Evolutionary conservation across 2,329 filamentous ascomycete species (phyloP).

Genomic region (Blastomyces silverae): DNA sequence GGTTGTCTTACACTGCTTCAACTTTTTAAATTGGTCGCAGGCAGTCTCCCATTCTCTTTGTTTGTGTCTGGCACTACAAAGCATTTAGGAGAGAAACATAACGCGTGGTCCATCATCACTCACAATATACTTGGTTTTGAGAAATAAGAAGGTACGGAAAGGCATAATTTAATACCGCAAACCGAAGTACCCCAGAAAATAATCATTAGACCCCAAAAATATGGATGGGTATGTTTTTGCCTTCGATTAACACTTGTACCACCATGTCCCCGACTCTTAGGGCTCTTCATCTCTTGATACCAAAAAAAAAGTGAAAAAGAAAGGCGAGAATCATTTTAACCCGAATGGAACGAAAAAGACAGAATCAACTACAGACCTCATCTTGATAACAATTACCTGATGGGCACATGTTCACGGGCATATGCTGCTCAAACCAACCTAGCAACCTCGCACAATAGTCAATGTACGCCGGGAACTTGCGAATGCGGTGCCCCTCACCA

Average conservation of each 20-base stretch:
- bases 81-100: not conserved
- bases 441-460: conserved; percentile 7
- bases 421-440: conserved; percentile 5
- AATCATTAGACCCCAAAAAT: not conserved
- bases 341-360: not conserved
- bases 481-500: not conserved
- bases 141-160: not conserved
- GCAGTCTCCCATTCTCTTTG: no score
- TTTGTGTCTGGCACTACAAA: not conserved
- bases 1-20: no score
- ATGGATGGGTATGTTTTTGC: not conserved
- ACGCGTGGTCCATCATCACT: not conserved
- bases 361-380: not conserved
- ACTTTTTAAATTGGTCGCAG: no score
- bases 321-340: not conserved
- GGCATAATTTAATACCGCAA: not conserved
- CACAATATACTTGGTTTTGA: not conserved
- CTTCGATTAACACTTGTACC: not conserved
- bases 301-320: not conserved
- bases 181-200: not conserved
- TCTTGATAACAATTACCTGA: not conserved
- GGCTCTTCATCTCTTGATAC: not conserved
- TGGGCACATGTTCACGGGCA: not conserved
- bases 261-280: not conserved
- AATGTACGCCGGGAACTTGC: conserved; percentile 5